Percentiles rank a stretch among this genome's conserved stretches.
Conservation (phyloP, 2,329 filamentous ascomycete genomes). For the Cytospora piceicola region DNA sequence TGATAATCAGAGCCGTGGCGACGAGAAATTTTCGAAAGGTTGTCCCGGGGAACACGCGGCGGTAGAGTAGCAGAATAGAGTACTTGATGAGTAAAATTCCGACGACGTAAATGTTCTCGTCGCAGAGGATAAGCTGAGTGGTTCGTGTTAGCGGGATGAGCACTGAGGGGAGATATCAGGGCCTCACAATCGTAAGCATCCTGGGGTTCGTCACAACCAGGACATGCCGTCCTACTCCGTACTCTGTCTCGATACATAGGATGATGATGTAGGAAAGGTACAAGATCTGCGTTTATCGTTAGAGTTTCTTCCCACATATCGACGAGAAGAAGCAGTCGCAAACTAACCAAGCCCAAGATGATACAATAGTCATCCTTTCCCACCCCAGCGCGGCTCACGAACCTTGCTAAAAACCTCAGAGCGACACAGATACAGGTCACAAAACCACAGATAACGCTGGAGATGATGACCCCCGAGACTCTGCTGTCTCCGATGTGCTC, state of each 20-base stretch:
- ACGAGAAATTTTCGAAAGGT: background rate
- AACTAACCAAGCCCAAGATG: background rate
- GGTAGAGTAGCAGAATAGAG: slow-evolving; percentile 6
- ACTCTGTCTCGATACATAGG: background rate
- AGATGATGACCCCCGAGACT: background rate
- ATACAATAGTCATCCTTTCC: slow-evolving; percentile 9
- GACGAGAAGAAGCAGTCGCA: background rate
- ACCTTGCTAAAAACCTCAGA: background rate
- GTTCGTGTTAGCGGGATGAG: background rate
- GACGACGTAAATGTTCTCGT: background rate
- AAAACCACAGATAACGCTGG: background rate
- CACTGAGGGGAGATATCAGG: background rate
- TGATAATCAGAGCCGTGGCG: background rate
- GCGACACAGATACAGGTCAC: background rate
- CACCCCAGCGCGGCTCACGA: background rate
- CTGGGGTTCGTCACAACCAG: background rate
- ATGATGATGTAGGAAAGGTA: background rate
- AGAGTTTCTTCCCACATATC: background rate
- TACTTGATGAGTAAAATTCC: background rate
- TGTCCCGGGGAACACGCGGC: background rate
- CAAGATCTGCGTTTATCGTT: background rate
- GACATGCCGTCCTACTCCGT: slow-evolving; percentile 2
- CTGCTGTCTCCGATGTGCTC: background rate
- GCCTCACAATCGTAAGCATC: background rate
- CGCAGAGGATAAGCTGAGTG: background rate